Evolutionary conservation across 2,329 filamentous ascomycete genomes (phyloP), one percentile per base, ranked within the genome.

Genomic region (Venturiaceae sp.): DNA sequence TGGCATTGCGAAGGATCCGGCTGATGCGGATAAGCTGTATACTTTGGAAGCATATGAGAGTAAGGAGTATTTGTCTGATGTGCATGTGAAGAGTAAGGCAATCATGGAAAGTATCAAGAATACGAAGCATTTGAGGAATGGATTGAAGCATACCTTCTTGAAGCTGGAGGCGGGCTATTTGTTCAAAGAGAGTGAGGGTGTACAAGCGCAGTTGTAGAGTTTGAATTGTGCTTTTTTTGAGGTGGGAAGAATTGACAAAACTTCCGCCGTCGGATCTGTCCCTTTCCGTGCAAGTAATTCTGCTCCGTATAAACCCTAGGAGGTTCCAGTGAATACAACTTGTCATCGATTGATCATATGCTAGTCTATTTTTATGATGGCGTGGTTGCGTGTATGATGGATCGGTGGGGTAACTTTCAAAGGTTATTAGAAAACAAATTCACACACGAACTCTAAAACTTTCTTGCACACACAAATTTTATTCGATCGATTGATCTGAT

Each of bases 51-150:
- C 64, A 11, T 67, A 67, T 37, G 50, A 58, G 7, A 63, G 57
- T 36, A 61, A 65, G 54, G 47, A 58, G 13, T 66, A 64, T 54
- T 62, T 66, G 36, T 62, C 60, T 59, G 60, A 65, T 26, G 66
- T 67, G 5, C 66, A 67, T 60, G 63, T 60, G 11, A 62, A 61
- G 11, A 66, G 64, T 52, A 58, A 60, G n/a, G 62, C 62, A 23
- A 63, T 67, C 13, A 46, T 58, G 32, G 59, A 63, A 32, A 65
- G 65, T 36, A 59, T 39, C 33, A 64, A 63, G 26, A 62, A 63
- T 56, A 63, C 62, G 1, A 47, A 62, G 14, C 41, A 60, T 11
- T 59, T 61, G 39, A 53, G 64, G 26, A 59, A 56, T 30, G 57
- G 58, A 8, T 47, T 65, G 23, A 46, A 59, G 39, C 60, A 58